Evolutionary conservation across 257 asterid genomes (phyloP).

Genomic region (Solanum tarapatanum): DNA sequence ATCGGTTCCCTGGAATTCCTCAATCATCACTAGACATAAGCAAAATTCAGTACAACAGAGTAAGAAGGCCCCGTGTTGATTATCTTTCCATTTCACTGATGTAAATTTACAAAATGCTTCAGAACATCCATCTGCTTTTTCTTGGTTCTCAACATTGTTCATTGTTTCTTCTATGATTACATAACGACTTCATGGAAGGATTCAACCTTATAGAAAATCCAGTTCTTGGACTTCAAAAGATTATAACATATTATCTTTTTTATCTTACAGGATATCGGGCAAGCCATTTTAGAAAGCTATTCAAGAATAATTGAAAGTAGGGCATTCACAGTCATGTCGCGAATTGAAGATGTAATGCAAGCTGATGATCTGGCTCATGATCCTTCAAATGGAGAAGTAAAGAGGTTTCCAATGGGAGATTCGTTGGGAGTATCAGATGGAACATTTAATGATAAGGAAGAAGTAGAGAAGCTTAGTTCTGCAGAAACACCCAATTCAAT

Average conservation of each 20-base stretch:
- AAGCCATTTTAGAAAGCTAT: slow-evolving; percentile 82
- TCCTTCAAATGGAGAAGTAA: slow-evolving; percentile 25
- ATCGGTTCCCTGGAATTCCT: slow-evolving; percentile 65
- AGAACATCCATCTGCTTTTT: neutral
- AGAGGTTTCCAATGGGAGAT: slow-evolving; percentile 20
- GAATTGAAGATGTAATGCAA: slow-evolving; percentile 69
- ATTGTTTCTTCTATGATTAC: neutral
- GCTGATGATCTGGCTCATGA: slow-evolving; percentile 47
- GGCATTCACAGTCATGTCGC: slow-evolving; percentile 66
- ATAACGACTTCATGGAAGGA: neutral
- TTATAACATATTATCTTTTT: neutral
- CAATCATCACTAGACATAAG: slow-evolving; percentile 75
- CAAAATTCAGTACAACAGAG: slow-evolving; percentile 69
- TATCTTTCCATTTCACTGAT: neutral
- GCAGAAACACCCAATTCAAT: slow-evolving; percentile 26
- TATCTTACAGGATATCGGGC: slow-evolving; percentile 68
- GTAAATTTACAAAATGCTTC: neutral
- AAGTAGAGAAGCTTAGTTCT: slow-evolving; percentile 22
- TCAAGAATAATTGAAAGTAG: slow-evolving; percentile 74
- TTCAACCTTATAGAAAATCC: neutral
- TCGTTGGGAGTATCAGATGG: neutral
- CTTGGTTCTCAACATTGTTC: neutral
- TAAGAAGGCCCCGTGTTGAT: slow-evolving; percentile 13
- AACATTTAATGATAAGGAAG: slow-evolving; percentile 19
- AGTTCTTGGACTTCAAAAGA: neutral